Percentiles rank a stretch among this genome's conserved stretches.
Conservation (phyloP, 2,329 filamentous ascomycete species). For the Eurotiales sp. region DNA sequence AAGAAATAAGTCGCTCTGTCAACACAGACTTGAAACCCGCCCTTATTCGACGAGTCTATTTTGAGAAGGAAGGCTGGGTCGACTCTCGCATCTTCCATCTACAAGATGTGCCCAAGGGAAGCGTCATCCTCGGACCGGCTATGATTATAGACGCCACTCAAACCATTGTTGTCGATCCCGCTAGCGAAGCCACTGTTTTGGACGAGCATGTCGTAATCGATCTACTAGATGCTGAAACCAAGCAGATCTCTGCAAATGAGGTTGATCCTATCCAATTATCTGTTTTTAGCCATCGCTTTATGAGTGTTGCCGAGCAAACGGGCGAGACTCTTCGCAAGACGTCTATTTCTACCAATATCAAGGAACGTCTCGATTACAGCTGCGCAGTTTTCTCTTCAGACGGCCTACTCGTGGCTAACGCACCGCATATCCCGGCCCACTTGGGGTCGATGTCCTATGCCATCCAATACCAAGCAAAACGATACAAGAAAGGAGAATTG, state of each 20-base stretch:
- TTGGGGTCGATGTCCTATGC: slow-evolving; percentile 83
- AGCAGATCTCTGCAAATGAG: slow-evolving; percentile 21
- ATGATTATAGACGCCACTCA: slow-evolving; percentile 66
- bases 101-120: slow-evolving; percentile 19
- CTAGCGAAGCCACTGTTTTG: slow-evolving; percentile 70
- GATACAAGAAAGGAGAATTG: slow-evolving; percentile 69
- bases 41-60: slow-evolving; percentile 22
- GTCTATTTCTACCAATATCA: slow-evolving; percentile 64
- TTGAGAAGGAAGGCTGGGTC: slow-evolving; percentile 25
- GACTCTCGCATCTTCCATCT: slow-evolving; percentile 27
- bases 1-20: slow-evolving; percentile 15
- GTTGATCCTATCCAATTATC: slow-evolving; percentile 53
- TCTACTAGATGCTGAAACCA: slow-evolving; percentile 56
- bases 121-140: slow-evolving; percentile 29
- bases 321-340: slow-evolving; percentile 55
- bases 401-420: slow-evolving; percentile 64
- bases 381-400: slow-evolving; percentile 75
- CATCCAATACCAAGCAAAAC: slow-evolving; percentile 71
- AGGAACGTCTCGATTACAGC: slow-evolving; percentile 81
- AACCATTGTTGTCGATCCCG: slow-evolving; percentile 84
- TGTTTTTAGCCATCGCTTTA: slow-evolving; percentile 56
- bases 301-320: slow-evolving; percentile 60
- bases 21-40: slow-evolving; percentile 18
- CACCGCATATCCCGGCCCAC: slow-evolving; percentile 77
- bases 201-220: slow-evolving; percentile 89